phyloP scores from a whole-genome alignment of 495 filamentous ascomycete species.

The Neurospora hispaniola region DNA sequence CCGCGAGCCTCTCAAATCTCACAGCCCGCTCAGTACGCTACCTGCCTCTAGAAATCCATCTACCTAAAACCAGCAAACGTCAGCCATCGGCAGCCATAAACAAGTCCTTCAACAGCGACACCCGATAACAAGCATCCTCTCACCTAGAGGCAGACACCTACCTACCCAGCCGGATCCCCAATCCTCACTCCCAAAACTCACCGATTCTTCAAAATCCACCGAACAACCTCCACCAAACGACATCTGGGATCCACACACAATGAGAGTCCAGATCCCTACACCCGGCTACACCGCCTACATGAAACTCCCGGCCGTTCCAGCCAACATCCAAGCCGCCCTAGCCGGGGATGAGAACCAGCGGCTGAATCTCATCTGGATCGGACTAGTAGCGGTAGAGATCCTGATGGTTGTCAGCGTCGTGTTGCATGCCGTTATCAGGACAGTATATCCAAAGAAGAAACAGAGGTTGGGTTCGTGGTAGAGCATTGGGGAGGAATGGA shows the following conservation, averaged over 20 bases:
- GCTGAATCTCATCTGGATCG: conserved; percentile 37
- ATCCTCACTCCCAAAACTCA: too few species aligned
- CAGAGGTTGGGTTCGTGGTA: not conserved
- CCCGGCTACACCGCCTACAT: not conserved
- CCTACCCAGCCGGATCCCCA: too few species aligned
- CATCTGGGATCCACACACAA: not conserved
- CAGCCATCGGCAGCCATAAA: not conserved
- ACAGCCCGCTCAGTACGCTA: not conserved
- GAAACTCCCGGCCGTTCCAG: conserved; percentile 1
- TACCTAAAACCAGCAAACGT: not conserved
- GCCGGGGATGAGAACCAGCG: conserved; percentile 27
- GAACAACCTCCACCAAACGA: not conserved
- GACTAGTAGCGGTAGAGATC: conserved; percentile 30
- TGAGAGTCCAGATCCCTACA: not conserved
- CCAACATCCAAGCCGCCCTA: conserved; percentile 17
- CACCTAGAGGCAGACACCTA: too few species aligned
- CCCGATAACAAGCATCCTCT: too few species aligned
- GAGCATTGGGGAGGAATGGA: not conserved
- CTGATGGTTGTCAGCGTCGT: conserved; percentile 29
- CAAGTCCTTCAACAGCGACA: not conserved
- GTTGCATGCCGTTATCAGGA: conserved; percentile 16
- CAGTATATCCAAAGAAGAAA: conserved; percentile 5
- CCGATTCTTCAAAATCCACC: not conserved
- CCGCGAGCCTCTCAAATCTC: not conserved
- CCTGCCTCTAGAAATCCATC: not conserved